These are phyloP conservation scores for Plasmodium billcollinsi DNA, from an alignment of 169 alveolate species.

Conservation along the genomic window DNA sequence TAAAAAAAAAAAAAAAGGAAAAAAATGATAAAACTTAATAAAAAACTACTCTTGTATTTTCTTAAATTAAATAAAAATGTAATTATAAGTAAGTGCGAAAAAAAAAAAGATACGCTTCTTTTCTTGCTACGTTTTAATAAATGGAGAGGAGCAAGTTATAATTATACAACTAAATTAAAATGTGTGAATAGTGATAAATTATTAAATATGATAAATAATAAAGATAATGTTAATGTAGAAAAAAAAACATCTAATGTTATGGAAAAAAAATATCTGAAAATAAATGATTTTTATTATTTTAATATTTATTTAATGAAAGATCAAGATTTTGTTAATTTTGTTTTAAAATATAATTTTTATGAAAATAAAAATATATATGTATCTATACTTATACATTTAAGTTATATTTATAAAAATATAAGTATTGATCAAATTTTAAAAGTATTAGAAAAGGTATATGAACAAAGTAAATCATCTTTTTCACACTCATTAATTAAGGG, in stretches of 20 bases:
- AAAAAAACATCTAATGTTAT: neutral
- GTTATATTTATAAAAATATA: constrained; percentile 5
- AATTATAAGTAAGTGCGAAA: no score
- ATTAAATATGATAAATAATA: no score
- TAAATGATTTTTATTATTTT: constrained; percentile 38
- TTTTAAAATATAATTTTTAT: constrained; percentile 10
- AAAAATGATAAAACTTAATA: no score
- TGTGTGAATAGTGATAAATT: no score
- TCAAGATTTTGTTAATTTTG: constrained; percentile 31
- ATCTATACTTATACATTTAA: constrained; percentile 34
- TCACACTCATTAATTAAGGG: constrained; percentile 36
- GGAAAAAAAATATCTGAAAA: neutral
- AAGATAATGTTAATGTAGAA: no score
- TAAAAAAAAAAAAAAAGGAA: no score
- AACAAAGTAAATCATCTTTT: constrained; percentile 30
- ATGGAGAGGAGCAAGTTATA: no score
- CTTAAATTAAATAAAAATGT: no score
- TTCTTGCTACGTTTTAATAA: no score
- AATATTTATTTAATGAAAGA: constrained; percentile 25
- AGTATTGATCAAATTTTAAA: constrained; percentile 14
- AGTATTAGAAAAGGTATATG: constrained; percentile 20
- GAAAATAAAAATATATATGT: constrained; percentile 67
- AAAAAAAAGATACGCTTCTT: no score
- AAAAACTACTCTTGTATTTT: no score
- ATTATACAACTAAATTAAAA: no score